phyloP scores from a whole-genome alignment of 208 protist genomes.

The Crithidia acanthocephali region DNA sequence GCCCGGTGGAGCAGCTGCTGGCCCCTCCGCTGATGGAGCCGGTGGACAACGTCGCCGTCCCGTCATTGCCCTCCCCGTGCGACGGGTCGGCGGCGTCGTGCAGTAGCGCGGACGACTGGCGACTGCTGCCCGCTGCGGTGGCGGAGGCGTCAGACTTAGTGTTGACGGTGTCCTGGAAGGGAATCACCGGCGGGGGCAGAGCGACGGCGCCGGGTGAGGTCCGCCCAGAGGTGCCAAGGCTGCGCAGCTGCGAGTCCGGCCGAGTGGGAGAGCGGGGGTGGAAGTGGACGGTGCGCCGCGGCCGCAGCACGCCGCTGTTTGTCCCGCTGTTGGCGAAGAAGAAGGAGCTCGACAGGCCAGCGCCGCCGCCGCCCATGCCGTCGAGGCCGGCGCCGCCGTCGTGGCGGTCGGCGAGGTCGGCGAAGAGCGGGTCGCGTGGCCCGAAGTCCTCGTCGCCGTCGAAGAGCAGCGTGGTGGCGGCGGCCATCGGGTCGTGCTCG shows the following conservation, averaged over 20 bases:
- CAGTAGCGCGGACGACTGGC: conserved; percentile 1
- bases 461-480: conserved; percentile 29
- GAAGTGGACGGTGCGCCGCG: conserved; percentile 4
- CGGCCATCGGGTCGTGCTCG: conserved; percentile 22
- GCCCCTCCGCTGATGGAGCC: conserved; percentile 9
- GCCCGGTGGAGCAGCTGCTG: conserved; percentile 23
- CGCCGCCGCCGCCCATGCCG: not conserved
- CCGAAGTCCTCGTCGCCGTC: conserved; percentile 34
- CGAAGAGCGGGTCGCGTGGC: conserved; percentile 10
- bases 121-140: not conserved
- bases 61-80: not conserved
- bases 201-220: conserved; percentile 3
- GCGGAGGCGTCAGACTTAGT: not conserved
- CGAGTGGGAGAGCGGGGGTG: conserved; percentile 1
- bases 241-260: conserved; percentile 3
- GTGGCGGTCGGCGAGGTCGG: conserved; percentile 17
- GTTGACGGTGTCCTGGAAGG: not conserved
- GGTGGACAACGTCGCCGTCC: not conserved
- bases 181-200: conserved; percentile 8
- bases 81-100: not conserved
- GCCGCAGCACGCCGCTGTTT: conserved; percentile 16
- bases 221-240: conserved; percentile 6
- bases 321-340: conserved; percentile 12
- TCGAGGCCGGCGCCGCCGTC: conserved; percentile 19
- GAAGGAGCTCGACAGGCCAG: conserved; percentile 13